Base-by-base conservation (phyloP, 2,329 filamentous ascomycete species). In the Dactylellina cionopaga region DNA sequence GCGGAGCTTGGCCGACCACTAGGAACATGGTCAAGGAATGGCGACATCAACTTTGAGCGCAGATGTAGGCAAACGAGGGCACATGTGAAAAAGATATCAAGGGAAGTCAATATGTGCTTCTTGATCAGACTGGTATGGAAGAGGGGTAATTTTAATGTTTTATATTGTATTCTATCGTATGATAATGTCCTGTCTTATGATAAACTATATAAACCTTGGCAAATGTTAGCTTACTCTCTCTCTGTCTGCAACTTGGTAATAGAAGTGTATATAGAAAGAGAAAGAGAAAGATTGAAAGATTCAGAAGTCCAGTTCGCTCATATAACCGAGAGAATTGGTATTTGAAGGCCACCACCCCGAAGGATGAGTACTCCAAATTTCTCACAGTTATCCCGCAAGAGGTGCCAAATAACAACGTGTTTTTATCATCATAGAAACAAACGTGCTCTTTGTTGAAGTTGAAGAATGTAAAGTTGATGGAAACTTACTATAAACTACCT, bases 221-320 rank as follows among this genome's bases (percentile, higher is more conserved):
- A 39, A 17, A 2, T 33, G 46, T 63, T 54, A 63, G 59, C 35
- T n/a, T n/a, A n/a, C n/a, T n/a, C n/a, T n/a, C n/a, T n/a, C n/a
- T n/a, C n/a, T n/a, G n/a, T n/a, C n/a, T n/a, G n/a, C n/a, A n/a
- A n/a, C 13, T 13, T 41, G 2, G 27, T n/a, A 27, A 13, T n/a
- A 31, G 22, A 31, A 33, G 49, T 24, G 39, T 9, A 56, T 33
- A 24, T 11, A 22, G 49, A 5, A 15, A 47, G 47, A 62, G 10
- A 35, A 35, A 37, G n/a, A n/a, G n/a, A 49, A 19, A 39, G 13
- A 3, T 49, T 51, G 17, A 70, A 44, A 43, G 15, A 58, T 71
- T n/a, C 66, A 71, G 66, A 71, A 71, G 66, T 71, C 66, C 66
- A 71, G 66, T 71, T 71, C 66, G 66, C 66, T 71, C 66, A 71